Conservation (phyloP, 352 stramenopile genomes). For the Thraustochytrium sp. region DNA sequence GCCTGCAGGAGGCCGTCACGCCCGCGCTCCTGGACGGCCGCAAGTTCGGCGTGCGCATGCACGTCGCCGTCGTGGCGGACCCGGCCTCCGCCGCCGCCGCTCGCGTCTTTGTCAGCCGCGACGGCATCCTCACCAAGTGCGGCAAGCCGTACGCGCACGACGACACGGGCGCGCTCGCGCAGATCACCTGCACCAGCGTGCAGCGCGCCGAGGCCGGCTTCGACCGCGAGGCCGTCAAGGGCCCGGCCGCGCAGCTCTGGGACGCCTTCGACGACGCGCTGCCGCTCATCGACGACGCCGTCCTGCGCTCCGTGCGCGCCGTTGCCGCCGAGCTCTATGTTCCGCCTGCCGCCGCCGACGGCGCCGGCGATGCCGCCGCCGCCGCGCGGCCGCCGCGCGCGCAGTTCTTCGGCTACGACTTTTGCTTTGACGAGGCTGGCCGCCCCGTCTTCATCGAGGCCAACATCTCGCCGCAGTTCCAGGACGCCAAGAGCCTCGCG, state of each 20-base stretch:
- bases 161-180: background rate
- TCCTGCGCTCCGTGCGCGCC: background rate
- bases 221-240: constrained; percentile 16
- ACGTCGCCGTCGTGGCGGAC: background rate
- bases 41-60: constrained; percentile 41
- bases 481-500: constrained; percentile 16
- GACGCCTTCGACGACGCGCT: background rate
- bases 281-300: background rate
- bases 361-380: background rate
- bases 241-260: constrained; percentile 2
- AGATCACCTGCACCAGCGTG: constrained; percentile 41
- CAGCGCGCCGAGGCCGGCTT: constrained; percentile 28
- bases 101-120: background rate
- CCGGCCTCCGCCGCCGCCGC: background rate
- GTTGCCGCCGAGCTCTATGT: background rate
- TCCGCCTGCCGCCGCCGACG: background rate
- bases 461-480: constrained; percentile 28
- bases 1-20: background rate
- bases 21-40: background rate
- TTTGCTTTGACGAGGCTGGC: constrained; percentile 10
- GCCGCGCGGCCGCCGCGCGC: background rate
- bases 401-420: constrained; percentile 31
- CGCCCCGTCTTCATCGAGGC: constrained; percentile 24
- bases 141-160: background rate
- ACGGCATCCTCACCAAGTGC: constrained; percentile 40